A percentile compares a stretch with the other conserved stretches of the same genome.
phyloP scores from a whole-genome alignment of 148 eudicot species.

The Spergularia bocconei region DNA sequence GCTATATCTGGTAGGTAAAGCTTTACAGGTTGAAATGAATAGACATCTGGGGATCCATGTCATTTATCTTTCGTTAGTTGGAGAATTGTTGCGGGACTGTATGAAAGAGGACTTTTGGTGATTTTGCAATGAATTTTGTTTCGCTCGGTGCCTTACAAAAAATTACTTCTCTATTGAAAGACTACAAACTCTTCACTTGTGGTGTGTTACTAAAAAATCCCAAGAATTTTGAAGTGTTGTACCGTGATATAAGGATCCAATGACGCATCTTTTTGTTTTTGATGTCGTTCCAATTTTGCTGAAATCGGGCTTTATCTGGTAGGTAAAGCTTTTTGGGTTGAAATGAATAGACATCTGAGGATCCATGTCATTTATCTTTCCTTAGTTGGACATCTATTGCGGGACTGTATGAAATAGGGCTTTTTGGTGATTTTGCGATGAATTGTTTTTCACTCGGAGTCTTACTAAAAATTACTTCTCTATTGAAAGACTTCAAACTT shows the following conservation, averaged over 20 bases:
- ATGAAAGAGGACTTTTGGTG: neutral
- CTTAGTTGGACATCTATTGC: neutral
- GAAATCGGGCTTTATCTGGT: constrained; percentile 23
- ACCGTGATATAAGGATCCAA: no score
- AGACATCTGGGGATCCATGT: constrained; percentile 38
- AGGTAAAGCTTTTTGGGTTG: constrained; percentile 30
- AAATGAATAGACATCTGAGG: constrained; percentile 43
- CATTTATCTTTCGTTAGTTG: neutral
- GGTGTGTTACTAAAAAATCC: neutral
- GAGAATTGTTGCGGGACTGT: neutral
- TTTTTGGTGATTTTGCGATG: neutral
- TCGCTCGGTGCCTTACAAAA: neutral
- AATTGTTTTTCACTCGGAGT: neutral
- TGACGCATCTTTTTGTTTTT: constrained; percentile 25
- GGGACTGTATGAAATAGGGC: neutral
- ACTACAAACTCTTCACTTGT: neutral
- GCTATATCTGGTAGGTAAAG: constrained; percentile 25
- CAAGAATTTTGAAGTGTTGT: no score
- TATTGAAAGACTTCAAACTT: neutral
- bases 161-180: neutral
- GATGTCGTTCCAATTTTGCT: constrained; percentile 45
- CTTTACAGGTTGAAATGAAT: constrained; percentile 33
- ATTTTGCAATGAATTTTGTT: neutral
- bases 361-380: constrained; percentile 13
- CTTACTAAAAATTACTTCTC: no score